A percentile compares a stretch with the other conserved stretches of the same genome.
These are phyloP conservation scores for Dujonia santamariae DNA, from an alignment of 1,139 yeast species.

Conservation along the genomic window DNA sequence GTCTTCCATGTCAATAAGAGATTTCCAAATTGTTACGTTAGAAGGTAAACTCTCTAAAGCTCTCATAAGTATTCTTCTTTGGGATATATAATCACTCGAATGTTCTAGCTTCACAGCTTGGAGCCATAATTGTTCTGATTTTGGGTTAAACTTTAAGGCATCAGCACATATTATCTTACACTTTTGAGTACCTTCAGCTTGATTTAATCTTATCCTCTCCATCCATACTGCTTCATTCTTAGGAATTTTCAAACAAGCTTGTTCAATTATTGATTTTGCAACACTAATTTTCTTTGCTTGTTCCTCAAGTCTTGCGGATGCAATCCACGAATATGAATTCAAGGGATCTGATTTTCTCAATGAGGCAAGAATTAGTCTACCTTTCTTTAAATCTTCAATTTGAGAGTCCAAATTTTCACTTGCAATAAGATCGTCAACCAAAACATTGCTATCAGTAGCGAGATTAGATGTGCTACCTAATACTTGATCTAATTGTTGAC, in stretches of 20 bases:
- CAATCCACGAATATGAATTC: constrained; percentile 83
- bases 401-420: constrained; percentile 34
- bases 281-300: constrained; percentile 51
- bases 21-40: constrained; percentile 50
- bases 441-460: constrained; percentile 11
- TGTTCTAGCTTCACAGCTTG: constrained; percentile 65
- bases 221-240: constrained; percentile 76
- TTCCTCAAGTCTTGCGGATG: constrained; percentile 78
- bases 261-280: constrained; percentile 61
- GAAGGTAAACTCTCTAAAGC: constrained; percentile 55
- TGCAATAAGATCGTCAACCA: constrained; percentile 25
- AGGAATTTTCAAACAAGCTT: constrained; percentile 74
- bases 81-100: constrained; percentile 40
- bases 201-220: constrained; percentile 69
- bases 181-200: constrained; percentile 30
- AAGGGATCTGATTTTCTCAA: constrained; percentile 71
- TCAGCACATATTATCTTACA: constrained; percentile 61
- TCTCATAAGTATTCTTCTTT: constrained; percentile 57
- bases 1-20: constrained; percentile 50
- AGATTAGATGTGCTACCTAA: constrained; percentile 10
- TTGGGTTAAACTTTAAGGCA: constrained; percentile 57
- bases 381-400: constrained; percentile 49
- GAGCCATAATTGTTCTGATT: constrained; percentile 67
- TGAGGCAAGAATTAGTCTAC: constrained; percentile 61
- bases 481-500: constrained; percentile 41